Evolutionary conservation across 805 yeast genomes (phyloP).

Genomic region (Cyberlindnera mycetangii): DNA sequence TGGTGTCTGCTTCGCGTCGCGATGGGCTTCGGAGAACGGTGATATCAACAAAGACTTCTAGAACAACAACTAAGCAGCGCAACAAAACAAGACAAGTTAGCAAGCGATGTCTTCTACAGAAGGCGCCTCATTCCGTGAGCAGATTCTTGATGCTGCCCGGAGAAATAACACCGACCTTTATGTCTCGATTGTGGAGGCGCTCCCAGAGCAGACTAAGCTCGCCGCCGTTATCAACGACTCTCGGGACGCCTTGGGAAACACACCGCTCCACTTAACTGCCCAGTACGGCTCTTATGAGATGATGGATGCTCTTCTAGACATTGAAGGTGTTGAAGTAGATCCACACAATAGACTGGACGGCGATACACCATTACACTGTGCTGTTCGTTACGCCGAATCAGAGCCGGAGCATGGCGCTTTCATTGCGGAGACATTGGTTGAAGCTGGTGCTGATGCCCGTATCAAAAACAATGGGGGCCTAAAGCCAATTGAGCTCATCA

Average conservation of each 20-base stretch:
- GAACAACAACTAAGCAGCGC: neutral
- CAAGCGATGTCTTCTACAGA: no score
- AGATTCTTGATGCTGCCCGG: conserved; percentile 81
- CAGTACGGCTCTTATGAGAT: conserved; percentile 82
- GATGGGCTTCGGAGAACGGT: neutral
- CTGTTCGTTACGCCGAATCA: conserved; percentile 66
- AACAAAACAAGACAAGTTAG: neutral
- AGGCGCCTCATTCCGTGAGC: conserved; percentile 80
- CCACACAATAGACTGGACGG: conserved; percentile 69
- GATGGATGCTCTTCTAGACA: conserved; percentile 76
- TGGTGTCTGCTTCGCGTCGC: neutral
- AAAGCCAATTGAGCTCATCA: conserved; percentile 71
- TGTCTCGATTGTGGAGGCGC: conserved; percentile 45
- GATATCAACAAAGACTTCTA: neutral
- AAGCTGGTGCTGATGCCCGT: conserved; percentile 86
- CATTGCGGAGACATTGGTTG: conserved; percentile 75
- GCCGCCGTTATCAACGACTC: conserved; percentile 63
- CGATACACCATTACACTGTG: conserved; percentile 86
- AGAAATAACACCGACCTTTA: conserved; percentile 82
- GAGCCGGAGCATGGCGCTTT: conserved; percentile 81
- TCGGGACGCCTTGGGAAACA: conserved; percentile 73
- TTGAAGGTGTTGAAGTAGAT: conserved; percentile 88
- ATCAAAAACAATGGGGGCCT: conserved; percentile 57
- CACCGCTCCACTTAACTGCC: conserved; percentile 81
- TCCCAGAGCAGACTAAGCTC: conserved; percentile 27